Evolutionary conservation across 2,329 filamentous ascomycete species (phyloP), one percentile per base, ranked within the genome.

Genomic region (Parastagonospora nodorum): DNA sequence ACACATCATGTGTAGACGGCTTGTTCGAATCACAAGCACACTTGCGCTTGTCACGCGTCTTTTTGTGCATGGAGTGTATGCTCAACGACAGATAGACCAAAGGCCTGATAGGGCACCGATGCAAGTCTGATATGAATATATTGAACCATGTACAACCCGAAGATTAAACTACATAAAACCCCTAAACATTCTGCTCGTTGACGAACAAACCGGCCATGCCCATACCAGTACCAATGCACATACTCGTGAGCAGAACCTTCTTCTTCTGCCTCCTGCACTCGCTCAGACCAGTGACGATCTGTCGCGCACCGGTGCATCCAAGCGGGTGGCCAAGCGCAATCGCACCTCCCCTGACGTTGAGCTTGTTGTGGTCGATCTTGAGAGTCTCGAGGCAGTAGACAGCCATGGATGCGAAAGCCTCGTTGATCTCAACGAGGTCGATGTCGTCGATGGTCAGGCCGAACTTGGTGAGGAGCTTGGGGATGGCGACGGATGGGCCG

Each of bases 371-470:
- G 69, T 89, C 86, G 43, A 93, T 78, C 59, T 84, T 84, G 43
- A 94, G 81, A 60, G 72, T 77, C 51, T 80, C 74, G 4, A 89
- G 78, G 77, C 92, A 96, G 83, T 97, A 97, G 28, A 97, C 92
- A 1, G 91, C 92, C 94, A 97, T 97, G 45, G 89, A 94, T 16
- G 92, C 93, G 68, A 99, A 99, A 1, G 94, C 94, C 82, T 99
- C 94, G 80, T 99, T 99, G 71, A 99, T 78, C 82, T 97, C 94
- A 63, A 93, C 82, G 31, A 97, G 83, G 69, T 99, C 94, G 55
- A 94, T 84, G 65, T 97, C 94, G 51, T 88, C 84, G 46, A 96
- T 79, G 19, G 82, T 84, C 54, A 99, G 77, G 75, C 88, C 86
- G 82, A 88, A 86, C 78, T 94, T 88, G 69, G 77, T 77, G 39